A percentile compares a stretch with the other conserved stretches of the same genome.
Evolutionary conservation across 495 filamentous ascomycete species (phyloP).

Genomic region (Neurospora hispaniola): DNA sequence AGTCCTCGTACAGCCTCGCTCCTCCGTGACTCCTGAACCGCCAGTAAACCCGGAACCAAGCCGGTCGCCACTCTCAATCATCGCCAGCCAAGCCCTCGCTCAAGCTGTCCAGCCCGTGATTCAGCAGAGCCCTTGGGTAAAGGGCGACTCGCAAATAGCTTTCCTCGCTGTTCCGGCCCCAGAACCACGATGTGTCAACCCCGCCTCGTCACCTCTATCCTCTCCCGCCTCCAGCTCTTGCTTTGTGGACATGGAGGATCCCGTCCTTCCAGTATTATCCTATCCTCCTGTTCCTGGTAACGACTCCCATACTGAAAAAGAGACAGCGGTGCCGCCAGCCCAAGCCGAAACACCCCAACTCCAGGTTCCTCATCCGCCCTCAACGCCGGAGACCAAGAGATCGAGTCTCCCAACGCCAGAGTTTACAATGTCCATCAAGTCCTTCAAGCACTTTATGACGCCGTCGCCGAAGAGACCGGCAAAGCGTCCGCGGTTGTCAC

Average conservation of each 20-base stretch:
- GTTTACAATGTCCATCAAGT: conserved; percentile 20
- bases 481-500: conserved; percentile 5
- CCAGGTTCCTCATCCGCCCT: conserved; percentile 4
- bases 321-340: not conserved
- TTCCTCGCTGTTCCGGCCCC: not conserved
- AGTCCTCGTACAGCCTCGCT: not conserved
- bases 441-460: conserved; percentile 21
- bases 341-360: not conserved
- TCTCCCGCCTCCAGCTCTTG: conserved; percentile 11
- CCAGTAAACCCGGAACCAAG: not conserved
- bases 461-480: conserved; percentile 13
- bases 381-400: conserved; percentile 15
- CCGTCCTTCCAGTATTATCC: not conserved
- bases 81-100: not conserved
- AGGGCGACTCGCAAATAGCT: conserved; percentile 9
- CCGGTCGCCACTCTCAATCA: not conserved
- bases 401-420: conserved; percentile 23
- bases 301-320: not conserved
- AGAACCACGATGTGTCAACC: conserved; percentile 3
- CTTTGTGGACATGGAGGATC: not conserved
- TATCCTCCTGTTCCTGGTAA: not conserved
- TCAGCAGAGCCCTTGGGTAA: conserved; percentile 8
- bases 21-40: not conserved
- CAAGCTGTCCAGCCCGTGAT: not conserved
- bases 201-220: conserved; percentile 6